phyloP scores from a whole-genome alignment of 768 basidiomycete species.

The Calvatia gigantea region DNA sequence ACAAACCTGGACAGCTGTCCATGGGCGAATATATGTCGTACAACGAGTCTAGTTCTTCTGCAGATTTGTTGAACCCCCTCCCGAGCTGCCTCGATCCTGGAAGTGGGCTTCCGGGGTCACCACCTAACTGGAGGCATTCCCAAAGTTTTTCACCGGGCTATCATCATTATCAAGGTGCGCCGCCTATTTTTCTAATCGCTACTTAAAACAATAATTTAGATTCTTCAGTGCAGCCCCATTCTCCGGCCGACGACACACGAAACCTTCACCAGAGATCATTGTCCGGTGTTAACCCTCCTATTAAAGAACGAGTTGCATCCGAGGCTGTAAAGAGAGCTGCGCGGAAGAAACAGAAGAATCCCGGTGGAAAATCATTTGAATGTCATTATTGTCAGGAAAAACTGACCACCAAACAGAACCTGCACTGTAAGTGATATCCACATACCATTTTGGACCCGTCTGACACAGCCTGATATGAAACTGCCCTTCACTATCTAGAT shows the following conservation, averaged over 20 bases:
- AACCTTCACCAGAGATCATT: not conserved
- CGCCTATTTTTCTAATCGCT: not conserved
- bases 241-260: not conserved
- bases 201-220: not conserved
- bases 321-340: slow-evolving; percentile 5
- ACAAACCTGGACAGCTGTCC: not conserved
- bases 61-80: no score
- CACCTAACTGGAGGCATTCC: not conserved
- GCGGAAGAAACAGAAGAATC: slow-evolving; percentile 6
- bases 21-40: not conserved
- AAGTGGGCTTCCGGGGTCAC: not conserved
- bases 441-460: not conserved
- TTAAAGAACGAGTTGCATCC: slow-evolving; percentile 5
- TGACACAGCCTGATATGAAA: not conserved
- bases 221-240: not conserved
- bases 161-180: not conserved
- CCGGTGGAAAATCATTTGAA: slow-evolving; percentile 1
- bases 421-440: slow-evolving; percentile 1
- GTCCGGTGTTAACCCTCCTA: not conserved
- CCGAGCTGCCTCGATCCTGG: no score
- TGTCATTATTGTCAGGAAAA: not conserved
- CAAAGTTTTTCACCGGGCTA: not conserved
- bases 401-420: slow-evolving; percentile 11
- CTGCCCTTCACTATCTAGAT: not conserved
- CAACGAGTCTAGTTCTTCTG: not conserved